Conservation (phyloP, 2,329 filamentous ascomycete genomes). For the Calonectria hawksworthii region DNA sequence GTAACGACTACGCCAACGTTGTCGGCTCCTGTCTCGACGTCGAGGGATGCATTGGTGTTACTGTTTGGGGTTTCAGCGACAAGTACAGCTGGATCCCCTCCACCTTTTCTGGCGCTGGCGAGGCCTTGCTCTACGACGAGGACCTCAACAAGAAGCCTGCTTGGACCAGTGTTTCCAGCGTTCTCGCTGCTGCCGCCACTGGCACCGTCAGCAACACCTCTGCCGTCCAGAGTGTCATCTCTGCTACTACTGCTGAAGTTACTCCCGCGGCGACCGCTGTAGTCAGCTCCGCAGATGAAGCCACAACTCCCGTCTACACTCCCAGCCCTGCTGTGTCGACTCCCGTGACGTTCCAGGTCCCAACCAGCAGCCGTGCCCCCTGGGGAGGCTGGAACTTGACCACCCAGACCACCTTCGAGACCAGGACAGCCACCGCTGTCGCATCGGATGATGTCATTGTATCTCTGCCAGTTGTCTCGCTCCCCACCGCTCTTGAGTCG, state of each 20-base stretch:
- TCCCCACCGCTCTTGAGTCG: conserved; percentile 30
- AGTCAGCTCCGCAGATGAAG: neutral
- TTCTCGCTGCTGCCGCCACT: conserved; percentile 49
- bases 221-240: neutral
- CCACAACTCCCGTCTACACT: neutral
- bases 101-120: conserved; percentile 56
- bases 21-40: conserved; percentile 56
- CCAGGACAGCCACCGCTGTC: conserved; percentile 32
- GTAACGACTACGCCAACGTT: conserved; percentile 58
- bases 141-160: conserved; percentile 56
- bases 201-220: conserved; percentile 5
- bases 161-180: conserved; percentile 54
- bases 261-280: neutral
- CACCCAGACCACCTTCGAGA: conserved; percentile 32
- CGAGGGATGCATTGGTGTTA: conserved; percentile 58
- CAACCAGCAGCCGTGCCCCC: conserved; percentile 19
- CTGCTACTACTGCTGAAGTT: conserved; percentile 14
- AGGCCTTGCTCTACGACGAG: conserved; percentile 56
- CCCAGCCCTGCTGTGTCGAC: conserved; percentile 5
- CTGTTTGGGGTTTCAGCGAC: conserved; percentile 60
- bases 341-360: conserved; percentile 23
- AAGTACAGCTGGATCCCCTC: conserved; percentile 55
- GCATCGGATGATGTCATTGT: neutral
- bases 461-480: conserved; percentile 18
- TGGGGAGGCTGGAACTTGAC: conserved; percentile 32